A percentile compares a stretch with the other conserved stretches of the same genome.
Conservation (phyloP, 805 yeast species). For the Pichia occidentalis region DNA sequence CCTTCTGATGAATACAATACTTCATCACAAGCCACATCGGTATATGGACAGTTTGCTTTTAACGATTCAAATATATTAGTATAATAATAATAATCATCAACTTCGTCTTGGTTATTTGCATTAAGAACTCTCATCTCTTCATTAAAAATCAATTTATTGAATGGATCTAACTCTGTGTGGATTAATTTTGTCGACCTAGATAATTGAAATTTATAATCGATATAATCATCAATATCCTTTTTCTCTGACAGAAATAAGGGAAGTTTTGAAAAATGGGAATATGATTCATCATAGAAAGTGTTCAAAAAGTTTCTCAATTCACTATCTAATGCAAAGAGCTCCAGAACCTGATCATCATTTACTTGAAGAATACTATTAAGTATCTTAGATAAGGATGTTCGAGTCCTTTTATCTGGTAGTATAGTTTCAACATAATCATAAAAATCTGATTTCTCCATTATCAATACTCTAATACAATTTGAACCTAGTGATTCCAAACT, state of each 20-base stretch:
- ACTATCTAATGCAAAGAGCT: conserved; percentile 10
- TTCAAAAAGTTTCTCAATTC: conserved; percentile 11
- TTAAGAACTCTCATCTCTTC: conserved; percentile 44
- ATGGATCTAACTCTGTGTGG: conserved; percentile 29
- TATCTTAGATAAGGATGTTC: conserved; percentile 3
- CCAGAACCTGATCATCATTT: conserved; percentile 21
- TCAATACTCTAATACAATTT: conserved; percentile 21
- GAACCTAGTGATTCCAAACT: conserved; percentile 17
- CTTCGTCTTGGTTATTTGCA: conserved; percentile 57
- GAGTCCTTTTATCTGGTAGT: too few relatives aligned
- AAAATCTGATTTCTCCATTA: conserved; percentile 12
- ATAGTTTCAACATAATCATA: not conserved
- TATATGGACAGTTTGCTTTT: conserved; percentile 31
- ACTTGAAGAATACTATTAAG: conserved; percentile 6
- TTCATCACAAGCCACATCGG: conserved; percentile 31
- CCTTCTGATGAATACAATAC: conserved; percentile 66
- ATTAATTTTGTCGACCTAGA: conserved; percentile 5
- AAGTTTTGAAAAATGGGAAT: conserved; percentile 3
- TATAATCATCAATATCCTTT: conserved; percentile 6
- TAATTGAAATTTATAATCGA: not conserved
- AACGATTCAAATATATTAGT: conserved; percentile 42
- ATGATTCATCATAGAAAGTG: conserved; percentile 8
- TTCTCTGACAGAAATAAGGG: conserved; percentile 3
- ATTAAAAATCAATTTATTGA: conserved; percentile 33
- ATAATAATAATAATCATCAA: conserved; percentile 49